A percentile compares a stretch with the other conserved stretches of the same genome.
Conservation (phyloP, 2,329 filamentous ascomycete genomes). For the Sporothrix brunneoviolacea region DNA sequence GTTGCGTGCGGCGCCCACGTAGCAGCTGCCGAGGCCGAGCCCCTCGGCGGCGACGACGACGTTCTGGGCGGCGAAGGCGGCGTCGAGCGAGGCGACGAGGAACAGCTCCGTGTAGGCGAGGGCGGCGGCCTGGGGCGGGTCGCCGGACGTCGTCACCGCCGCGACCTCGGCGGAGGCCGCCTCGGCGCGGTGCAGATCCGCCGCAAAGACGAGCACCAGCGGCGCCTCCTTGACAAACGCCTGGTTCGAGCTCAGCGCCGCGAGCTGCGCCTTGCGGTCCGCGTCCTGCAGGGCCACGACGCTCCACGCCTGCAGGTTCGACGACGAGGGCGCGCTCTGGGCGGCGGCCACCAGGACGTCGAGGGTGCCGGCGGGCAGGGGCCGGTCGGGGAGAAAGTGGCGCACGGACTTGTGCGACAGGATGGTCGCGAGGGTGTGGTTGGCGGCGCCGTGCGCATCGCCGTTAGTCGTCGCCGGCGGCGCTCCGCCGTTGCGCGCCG, state of each 20-base stretch:
- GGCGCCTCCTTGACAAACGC: constrained; percentile 27
- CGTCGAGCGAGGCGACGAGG: constrained; percentile 27
- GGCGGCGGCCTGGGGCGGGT: constrained; percentile 17
- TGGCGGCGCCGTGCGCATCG: constrained; percentile 18
- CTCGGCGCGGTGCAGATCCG: constrained; percentile 26
- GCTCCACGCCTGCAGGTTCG: constrained; percentile 30
- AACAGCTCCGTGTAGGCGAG: constrained; percentile 28
- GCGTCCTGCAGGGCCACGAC: constrained; percentile 24
- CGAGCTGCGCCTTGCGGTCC: constrained; percentile 23
- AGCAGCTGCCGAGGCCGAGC: constrained; percentile 27
- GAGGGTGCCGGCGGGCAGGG: constrained; percentile 22
- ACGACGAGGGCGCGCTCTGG: constrained; percentile 29
- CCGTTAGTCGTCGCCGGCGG: background rate
- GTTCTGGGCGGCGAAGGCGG: constrained; percentile 27
- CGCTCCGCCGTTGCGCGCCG: constrained; percentile 5
- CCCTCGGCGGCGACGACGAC: constrained; percentile 25
- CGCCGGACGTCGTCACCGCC: no score
- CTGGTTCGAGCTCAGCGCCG: constrained; percentile 25
- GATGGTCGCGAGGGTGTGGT: constrained; percentile 22
- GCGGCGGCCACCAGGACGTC: constrained; percentile 26
- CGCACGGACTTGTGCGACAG: constrained; percentile 27
- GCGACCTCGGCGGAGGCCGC: constrained; percentile 19
- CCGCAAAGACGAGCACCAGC: constrained; percentile 28
- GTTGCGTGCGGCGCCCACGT: constrained; percentile 27
- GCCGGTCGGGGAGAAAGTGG: constrained; percentile 20